phyloP scores from a whole-genome alignment of 768 basidiomycete species.

The Tricholoma flavovirens region DNA sequence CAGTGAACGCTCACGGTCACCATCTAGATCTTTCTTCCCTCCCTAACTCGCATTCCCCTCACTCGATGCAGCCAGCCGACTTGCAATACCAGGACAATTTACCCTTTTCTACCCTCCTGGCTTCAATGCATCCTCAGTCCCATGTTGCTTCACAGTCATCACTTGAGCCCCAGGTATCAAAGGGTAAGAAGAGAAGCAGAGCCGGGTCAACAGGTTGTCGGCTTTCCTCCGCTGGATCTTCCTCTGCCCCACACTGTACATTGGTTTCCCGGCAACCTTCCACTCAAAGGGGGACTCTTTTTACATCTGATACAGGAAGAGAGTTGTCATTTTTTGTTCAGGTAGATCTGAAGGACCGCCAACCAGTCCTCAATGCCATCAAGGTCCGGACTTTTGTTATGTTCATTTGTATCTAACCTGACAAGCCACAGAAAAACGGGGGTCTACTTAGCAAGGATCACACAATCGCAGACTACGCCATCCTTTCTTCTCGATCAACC shows the following conservation, averaged over 20 bases:
- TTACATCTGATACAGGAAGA: slow-evolving; percentile 35
- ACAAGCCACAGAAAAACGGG: slow-evolving; percentile 50
- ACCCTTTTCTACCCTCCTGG: slow-evolving; percentile 12
- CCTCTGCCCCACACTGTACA: slow-evolving; percentile 1
- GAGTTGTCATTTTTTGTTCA: slow-evolving; percentile 59
- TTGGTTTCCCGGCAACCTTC: slow-evolving; percentile 5
- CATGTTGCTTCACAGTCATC: slow-evolving; percentile 7
- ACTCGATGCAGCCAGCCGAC: background rate
- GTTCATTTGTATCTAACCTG: background rate
- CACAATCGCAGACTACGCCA: slow-evolving; percentile 53
- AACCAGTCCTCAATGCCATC: slow-evolving; percentile 44
- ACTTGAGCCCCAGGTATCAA: slow-evolving; percentile 4
- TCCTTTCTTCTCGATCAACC: slow-evolving; percentile 48
- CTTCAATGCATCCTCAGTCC: slow-evolving; percentile 14
- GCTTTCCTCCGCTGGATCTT: slow-evolving; percentile 1
- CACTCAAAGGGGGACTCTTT: slow-evolving; percentile 30
- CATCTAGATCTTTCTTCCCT: background rate
- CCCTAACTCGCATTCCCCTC: background rate
- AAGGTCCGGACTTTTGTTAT: slow-evolving; percentile 40
- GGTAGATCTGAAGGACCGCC: slow-evolving; percentile 55
- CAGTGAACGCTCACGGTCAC: background rate
- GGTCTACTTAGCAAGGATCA: slow-evolving; percentile 52
- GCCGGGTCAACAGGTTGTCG: slow-evolving; percentile 5
- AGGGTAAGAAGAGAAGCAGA: slow-evolving; percentile 6
- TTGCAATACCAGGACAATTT: background rate